These are phyloP conservation scores for Bretschneidera sinensis DNA, from an alignment of 345 rosid genomes.

Conservation along the genomic window DNA sequence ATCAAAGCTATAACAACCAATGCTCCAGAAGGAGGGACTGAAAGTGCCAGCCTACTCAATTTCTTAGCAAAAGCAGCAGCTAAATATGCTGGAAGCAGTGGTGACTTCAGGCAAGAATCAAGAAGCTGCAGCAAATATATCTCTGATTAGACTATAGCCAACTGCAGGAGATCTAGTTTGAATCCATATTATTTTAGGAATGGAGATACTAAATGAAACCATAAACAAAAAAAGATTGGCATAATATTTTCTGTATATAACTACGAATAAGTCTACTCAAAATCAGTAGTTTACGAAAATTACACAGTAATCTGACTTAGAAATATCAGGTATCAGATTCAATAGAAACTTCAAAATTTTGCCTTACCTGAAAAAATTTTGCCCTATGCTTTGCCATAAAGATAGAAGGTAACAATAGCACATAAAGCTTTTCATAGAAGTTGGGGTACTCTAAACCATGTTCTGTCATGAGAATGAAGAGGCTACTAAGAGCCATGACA, in stretches of 20 bases:
- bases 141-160: constrained; percentile 6
- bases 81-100: constrained; percentile 95
- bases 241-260: no score
- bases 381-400: constrained; percentile 91
- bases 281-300: no score
- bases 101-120: constrained; percentile 85
- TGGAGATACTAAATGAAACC: no score
- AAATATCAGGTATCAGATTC: no score
- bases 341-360: neutral
- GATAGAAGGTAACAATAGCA: constrained; percentile 68
- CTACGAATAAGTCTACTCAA: no score
- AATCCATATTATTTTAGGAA: no score
- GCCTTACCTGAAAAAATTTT: constrained; percentile 74
- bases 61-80: constrained; percentile 95
- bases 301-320: no score
- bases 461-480: constrained; percentile 82
- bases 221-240: no score
- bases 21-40: constrained; percentile 80
- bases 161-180: no score
- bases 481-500: constrained; percentile 93
- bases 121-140: constrained; percentile 61
- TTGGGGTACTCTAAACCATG: constrained; percentile 90
- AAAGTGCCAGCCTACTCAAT: constrained; percentile 73
- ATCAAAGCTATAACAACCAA: constrained; percentile 74
- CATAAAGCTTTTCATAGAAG: constrained; percentile 83